phyloP scores from a whole-genome alignment of 306 rosid genomes.

The Cicer bijugum region DNA sequence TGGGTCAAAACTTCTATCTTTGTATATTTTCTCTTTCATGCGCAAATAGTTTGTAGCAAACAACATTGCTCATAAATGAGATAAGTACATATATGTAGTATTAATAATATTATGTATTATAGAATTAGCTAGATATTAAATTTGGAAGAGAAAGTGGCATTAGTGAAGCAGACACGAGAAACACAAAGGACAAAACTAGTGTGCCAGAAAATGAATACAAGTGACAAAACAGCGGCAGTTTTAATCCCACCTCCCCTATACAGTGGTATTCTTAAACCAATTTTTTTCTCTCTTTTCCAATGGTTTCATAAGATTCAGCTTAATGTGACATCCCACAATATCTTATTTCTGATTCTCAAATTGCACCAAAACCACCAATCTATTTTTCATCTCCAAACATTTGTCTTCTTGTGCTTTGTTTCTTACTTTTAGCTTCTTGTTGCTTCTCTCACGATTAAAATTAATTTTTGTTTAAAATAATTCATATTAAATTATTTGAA shows the following conservation, averaged over 20 bases:
- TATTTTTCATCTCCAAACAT: slow-evolving; percentile 26
- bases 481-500: too few species aligned
- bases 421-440: background rate
- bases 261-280: slow-evolving; percentile 57
- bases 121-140: background rate
- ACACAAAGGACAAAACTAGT: slow-evolving; percentile 48
- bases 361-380: slow-evolving; percentile 51
- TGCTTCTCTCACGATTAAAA: too few species aligned
- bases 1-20: too few species aligned
- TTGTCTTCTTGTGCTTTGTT: slow-evolving; percentile 56
- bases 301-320: slow-evolving; percentile 47
- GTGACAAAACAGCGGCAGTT: slow-evolving; percentile 70
- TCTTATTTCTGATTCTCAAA: too few species aligned
- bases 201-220: slow-evolving; percentile 37
- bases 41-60: too few species aligned
- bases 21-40: too few species aligned
- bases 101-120: too few species aligned
- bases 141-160: slow-evolving; percentile 33
- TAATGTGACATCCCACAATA: slow-evolving; percentile 79
- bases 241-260: slow-evolving; percentile 67
- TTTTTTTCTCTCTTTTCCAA: slow-evolving; percentile 37
- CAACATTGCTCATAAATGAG: too few species aligned
- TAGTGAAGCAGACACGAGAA: slow-evolving; percentile 51
- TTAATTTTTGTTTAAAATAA: too few species aligned
- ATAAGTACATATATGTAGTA: too few species aligned